Evolutionary conservation across 805 yeast species (phyloP), one percentile per base, ranked within the genome.

Genomic region (Barnettozyma californica): DNA sequence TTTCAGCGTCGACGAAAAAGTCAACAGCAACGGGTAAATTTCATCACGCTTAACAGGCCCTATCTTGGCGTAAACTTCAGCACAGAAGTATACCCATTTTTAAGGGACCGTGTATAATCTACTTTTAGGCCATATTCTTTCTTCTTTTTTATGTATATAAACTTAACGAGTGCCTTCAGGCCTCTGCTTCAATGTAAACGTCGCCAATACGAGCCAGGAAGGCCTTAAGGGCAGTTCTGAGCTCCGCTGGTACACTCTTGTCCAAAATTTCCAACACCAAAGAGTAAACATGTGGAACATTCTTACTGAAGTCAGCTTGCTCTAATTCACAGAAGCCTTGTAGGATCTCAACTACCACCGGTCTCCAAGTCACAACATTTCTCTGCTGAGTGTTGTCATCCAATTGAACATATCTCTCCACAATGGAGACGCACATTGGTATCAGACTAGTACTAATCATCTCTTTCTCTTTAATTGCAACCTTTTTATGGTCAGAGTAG

Each of bases 291-390:
- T 64, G 71, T 0, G 88, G 81, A 56, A 86, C 75, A 58, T 78
- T 73, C 45, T 65, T 64, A 33, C 63, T 63, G 63, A 88, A 89
- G 64, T 89, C 95, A 1, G 69, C 78, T 44, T 82, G 87, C 57
- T 85, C 87, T 55, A 94, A 75, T 60, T 83, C 87, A 42, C 80
- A 78, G 59, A 83, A 84, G 3, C 96, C 97, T 63, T 86, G 90
- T 53, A 84, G 70, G 21, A 94, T 85, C 63, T 87, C 96, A 31
- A 87, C 84, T 36, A 92, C 89, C 18, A 94, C 97, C 0, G 98
- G 97, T 58, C 86, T 76, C 95, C 97, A 85, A 4, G 95, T 83
- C 16, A 78, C 74, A 40, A 92, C 81, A 64, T 87, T 87, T 60
- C 95, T 78, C 58, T 84, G 89, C 65, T 87, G 92, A 6, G 80